Percentiles rank a stretch among this genome's conserved stretches.
These are phyloP conservation scores for Aplosporella prunicola DNA, from an alignment of 2,329 filamentous ascomycete genomes.

Conservation along the genomic window DNA sequence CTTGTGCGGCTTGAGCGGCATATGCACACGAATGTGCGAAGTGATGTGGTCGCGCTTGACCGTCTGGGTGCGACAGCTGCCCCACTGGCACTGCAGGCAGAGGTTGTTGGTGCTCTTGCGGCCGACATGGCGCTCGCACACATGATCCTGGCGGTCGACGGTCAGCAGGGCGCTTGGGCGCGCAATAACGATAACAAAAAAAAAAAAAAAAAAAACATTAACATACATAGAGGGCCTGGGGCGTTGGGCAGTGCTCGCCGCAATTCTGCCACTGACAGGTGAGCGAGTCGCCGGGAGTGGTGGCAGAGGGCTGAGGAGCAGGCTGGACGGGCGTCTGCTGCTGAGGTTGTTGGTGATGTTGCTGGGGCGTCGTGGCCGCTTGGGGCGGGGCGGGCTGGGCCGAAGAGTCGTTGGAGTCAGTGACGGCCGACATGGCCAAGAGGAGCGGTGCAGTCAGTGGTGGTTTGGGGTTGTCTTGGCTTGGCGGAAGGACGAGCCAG, in stretches of 20 bases:
- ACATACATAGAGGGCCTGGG: constrained; percentile 53
- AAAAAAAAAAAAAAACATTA: no score
- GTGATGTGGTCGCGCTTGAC: constrained; percentile 99
- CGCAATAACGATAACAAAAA: background rate
- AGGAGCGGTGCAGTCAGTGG: constrained; percentile 5
- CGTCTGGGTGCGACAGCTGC: constrained; percentile 87
- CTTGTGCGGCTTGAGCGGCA: constrained; percentile 98
- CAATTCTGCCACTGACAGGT: constrained; percentile 55
- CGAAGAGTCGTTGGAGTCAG: constrained; percentile 3
- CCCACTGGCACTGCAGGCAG: constrained; percentile 96
- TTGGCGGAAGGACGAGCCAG: constrained; percentile 11
- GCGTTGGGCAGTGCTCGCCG: constrained; percentile 48
- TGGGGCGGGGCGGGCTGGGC: constrained; percentile 4
- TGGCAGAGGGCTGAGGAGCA: background rate
- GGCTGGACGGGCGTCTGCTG: background rate
- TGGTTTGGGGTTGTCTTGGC: constrained; percentile 8
- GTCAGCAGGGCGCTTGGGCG: constrained; percentile 14
- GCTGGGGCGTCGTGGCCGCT: constrained; percentile 1
- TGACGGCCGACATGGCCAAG: constrained; percentile 12
- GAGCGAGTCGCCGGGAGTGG: constrained; percentile 34
- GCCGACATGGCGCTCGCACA: constrained; percentile 95
- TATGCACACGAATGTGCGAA: constrained; percentile 95
- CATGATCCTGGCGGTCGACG: constrained; percentile 74
- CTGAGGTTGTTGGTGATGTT: background rate
- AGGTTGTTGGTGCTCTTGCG: constrained; percentile 99